These are phyloP conservation scores for Porcisia deanei DNA, from an alignment of 208 protist species.

Conservation along the genomic window DNA sequence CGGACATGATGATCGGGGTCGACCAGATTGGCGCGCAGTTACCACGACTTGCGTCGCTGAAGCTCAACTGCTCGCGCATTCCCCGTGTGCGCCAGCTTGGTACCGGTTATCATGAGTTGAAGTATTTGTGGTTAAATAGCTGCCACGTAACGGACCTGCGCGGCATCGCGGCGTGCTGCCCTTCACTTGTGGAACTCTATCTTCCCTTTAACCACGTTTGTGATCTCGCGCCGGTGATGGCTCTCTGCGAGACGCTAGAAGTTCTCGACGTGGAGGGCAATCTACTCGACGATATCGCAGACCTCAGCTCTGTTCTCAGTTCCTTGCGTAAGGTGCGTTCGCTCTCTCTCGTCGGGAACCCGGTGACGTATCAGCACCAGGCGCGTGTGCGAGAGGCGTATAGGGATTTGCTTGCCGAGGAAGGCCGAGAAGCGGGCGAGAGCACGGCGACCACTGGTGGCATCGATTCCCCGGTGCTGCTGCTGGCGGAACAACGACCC, in stretches of 20 bases:
- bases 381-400: slow-evolving; percentile 22
- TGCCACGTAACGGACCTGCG: slow-evolving; percentile 61
- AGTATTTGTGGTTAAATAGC: slow-evolving; percentile 80
- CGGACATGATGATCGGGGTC: slow-evolving; percentile 52
- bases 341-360: slow-evolving; percentile 76
- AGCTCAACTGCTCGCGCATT: slow-evolving; percentile 66
- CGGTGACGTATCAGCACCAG: slow-evolving; percentile 33
- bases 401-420: slow-evolving; percentile 1
- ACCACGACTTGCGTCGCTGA: slow-evolving; percentile 62
- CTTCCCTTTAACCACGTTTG: slow-evolving; percentile 79
- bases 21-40: slow-evolving; percentile 55
- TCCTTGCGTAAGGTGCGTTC: slow-evolving; percentile 49
- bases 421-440: slow-evolving; percentile 1
- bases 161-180: slow-evolving; percentile 69
- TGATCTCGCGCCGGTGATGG: slow-evolving; percentile 62
- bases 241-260: slow-evolving; percentile 66
- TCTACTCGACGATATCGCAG: slow-evolving; percentile 40
- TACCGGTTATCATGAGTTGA: slow-evolving; percentile 53
- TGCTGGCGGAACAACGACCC: neutral
- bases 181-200: slow-evolving; percentile 78
- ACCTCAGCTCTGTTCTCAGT: slow-evolving; percentile 37
- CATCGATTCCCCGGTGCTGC: too few relatives aligned
- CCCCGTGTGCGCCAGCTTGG: slow-evolving; percentile 74
- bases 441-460: neutral
- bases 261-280: slow-evolving; percentile 91